phyloP scores from a whole-genome alignment of 768 basidiomycete species.

The Tulasnella sp. region DNA sequence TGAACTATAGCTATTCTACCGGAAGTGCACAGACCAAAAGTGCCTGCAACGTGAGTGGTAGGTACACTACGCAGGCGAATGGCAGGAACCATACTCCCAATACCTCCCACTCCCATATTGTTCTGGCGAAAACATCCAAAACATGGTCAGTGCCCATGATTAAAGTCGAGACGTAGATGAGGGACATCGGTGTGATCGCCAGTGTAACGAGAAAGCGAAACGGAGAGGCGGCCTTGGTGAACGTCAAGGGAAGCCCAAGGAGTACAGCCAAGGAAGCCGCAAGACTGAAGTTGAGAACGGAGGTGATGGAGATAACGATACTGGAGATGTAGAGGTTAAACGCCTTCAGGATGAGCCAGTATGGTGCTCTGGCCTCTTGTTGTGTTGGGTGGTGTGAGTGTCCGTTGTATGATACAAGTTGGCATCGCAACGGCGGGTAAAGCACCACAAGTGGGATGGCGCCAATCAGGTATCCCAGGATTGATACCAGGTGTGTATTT shows the following conservation, averaged over 20 bases:
- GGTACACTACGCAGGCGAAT: slow-evolving; percentile 66
- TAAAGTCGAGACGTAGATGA: slow-evolving; percentile 33
- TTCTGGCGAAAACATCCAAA: slow-evolving; percentile 34
- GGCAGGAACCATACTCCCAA: slow-evolving; percentile 75
- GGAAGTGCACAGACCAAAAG: slow-evolving; percentile 31
- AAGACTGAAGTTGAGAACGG: slow-evolving; percentile 87
- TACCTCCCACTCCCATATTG: slow-evolving; percentile 67
- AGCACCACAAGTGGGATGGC: not conserved
- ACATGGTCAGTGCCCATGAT: slow-evolving; percentile 33
- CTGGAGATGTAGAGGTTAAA: slow-evolving; percentile 76
- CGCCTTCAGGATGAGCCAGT: slow-evolving; percentile 46
- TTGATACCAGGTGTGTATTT: not conserved
- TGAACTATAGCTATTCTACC: not conserved
- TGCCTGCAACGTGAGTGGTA: slow-evolving; percentile 61
- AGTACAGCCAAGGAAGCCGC: slow-evolving; percentile 56
- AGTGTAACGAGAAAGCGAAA: slow-evolving; percentile 13
- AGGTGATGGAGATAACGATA: slow-evolving; percentile 69
- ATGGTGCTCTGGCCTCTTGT: slow-evolving; percentile 22
- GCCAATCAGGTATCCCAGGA: not conserved
- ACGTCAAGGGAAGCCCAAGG: slow-evolving; percentile 51
- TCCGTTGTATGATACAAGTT: slow-evolving; percentile 7
- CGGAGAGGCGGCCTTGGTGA: slow-evolving; percentile 21
- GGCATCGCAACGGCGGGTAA: not conserved
- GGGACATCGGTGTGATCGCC: slow-evolving; percentile 17
- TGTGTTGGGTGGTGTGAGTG: slow-evolving; percentile 17